phyloP scores from a whole-genome alignment of 1,284 basidiomycete genomes.

The Puccinia sorghi region DNA sequence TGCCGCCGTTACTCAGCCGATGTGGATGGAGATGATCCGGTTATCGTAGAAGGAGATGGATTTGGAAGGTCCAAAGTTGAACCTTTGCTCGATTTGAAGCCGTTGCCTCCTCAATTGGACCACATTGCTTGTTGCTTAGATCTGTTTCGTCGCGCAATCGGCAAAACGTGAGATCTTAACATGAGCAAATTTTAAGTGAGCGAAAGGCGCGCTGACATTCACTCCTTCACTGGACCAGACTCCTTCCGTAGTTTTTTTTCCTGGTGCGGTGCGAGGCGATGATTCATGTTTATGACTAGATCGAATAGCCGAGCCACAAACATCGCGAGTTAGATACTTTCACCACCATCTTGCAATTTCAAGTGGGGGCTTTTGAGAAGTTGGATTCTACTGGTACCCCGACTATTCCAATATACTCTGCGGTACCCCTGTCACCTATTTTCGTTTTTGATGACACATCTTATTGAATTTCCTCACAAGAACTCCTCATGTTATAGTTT shows the following conservation, averaged over 20 bases:
- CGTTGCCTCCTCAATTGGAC: constrained; percentile 32
- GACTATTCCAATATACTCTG: too few relatives aligned
- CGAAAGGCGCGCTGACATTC: not conserved
- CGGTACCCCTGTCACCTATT: too few relatives aligned
- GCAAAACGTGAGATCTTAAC: constrained; percentile 15
- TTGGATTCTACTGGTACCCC: too few relatives aligned
- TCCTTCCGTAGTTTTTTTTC: not conserved
- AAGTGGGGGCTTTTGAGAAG: too few relatives aligned
- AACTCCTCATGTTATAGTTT: too few relatives aligned
- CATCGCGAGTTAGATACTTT: too few relatives aligned
- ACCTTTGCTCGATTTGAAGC: constrained; percentile 41
- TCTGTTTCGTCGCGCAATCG: constrained; percentile 27
- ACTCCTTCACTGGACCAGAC: not conserved
- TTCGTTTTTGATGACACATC: too few relatives aligned
- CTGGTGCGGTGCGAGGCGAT: too few relatives aligned
- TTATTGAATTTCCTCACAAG: too few relatives aligned
- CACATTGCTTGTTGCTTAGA: constrained; percentile 35
- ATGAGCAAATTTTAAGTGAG: not conserved
- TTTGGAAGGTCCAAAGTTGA: constrained; percentile 49
- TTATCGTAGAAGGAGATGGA: constrained; percentile 54
- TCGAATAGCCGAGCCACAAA: too few relatives aligned
- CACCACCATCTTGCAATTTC: too few relatives aligned
- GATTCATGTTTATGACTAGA: too few relatives aligned
- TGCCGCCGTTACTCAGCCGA: constrained; percentile 50
- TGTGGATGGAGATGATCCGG: constrained; percentile 53